Evolutionary conservation across 345 rosid species (phyloP), one percentile per base, ranked within the genome.

Genomic region (Leavenworthia alabamica): DNA sequence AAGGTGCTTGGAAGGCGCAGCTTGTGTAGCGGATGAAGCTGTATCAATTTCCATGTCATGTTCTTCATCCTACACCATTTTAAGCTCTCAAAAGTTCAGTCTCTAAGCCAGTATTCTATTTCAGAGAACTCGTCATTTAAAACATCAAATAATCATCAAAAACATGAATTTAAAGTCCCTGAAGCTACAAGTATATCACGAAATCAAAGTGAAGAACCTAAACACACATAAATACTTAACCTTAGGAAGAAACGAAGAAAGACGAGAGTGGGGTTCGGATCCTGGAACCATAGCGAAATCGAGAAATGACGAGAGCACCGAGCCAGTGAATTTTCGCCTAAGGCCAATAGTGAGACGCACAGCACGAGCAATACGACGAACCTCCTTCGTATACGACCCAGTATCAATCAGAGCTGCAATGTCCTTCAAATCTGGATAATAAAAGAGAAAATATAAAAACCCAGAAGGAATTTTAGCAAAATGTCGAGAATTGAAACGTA

Each of bases 11-110:
- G 32, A 68, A 74, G 86, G 20, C 55, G 69, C 73, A 55, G 61
- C 75, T 55, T 55, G 58, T 1, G 69, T 20, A 62, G 71, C 80
- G 0, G 88, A 81, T 49, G 85, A 75, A 1, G 91, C 90, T 3
- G 84, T 81, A 64, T 88, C 98, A 51, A 88, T 92, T 84, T 88
- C 95, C 98, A 88, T 86, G 17, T 84, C 95, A 64, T 80, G 95
- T 37, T 79, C 95, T 68, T 81, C 86, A 41, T 77, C 83, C 96
- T 86, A 50, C 64, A 59, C 45, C 32, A 65, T 60, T 29, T 15
- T 5, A 12, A 43, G 1, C 0, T 5, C 3, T 22, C 0, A 27
- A 46, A 1, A 17, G 5, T 1, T 47, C 17, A 66, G 71, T 37
- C 24, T 24, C 62, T 39, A 50, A 28, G 16, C 48, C 8, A 50